Evolutionary conservation across 2,329 filamentous ascomycete genomes (phyloP).

Genomic region (Xylariaceae sp.): DNA sequence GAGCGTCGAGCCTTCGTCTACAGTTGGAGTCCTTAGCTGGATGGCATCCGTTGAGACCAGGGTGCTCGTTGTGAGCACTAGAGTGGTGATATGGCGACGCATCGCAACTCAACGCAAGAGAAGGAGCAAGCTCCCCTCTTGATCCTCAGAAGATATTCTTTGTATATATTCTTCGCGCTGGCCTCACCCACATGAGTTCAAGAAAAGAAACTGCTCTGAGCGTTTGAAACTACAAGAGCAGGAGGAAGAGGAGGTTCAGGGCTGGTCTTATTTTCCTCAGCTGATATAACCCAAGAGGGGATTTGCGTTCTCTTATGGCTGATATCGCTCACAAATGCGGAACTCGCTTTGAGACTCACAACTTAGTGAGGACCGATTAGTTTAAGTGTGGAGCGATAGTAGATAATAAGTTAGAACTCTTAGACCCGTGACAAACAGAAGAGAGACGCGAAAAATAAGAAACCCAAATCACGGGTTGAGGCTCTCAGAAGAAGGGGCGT

Average conservation of each 20-base stretch:
- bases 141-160: background rate
- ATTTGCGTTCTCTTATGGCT: background rate
- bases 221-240: background rate
- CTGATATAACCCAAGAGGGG: background rate
- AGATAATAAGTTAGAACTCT: background rate
- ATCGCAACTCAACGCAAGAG: background rate
- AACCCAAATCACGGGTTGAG: conserved; percentile 17
- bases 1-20: background rate
- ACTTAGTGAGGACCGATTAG: background rate
- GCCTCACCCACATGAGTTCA: background rate
- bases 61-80: conserved; percentile 3
- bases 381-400: background rate
- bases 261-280: background rate
- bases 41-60: background rate
- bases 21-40: background rate
- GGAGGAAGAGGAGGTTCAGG: background rate
- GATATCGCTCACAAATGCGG: background rate
- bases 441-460: background rate
- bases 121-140: background rate
- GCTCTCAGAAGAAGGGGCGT: conserved; percentile 9
- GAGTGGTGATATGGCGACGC: conserved; percentile 8
- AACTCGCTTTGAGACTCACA: background rate
- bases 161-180: background rate
- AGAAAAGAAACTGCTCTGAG: background rate
- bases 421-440: conserved; percentile 8